Percentiles rank a stretch among this genome's conserved stretches.
These are phyloP conservation scores for Escallonia herrerae DNA, from an alignment of 129 eudicot genomes.

Conservation along the genomic window DNA sequence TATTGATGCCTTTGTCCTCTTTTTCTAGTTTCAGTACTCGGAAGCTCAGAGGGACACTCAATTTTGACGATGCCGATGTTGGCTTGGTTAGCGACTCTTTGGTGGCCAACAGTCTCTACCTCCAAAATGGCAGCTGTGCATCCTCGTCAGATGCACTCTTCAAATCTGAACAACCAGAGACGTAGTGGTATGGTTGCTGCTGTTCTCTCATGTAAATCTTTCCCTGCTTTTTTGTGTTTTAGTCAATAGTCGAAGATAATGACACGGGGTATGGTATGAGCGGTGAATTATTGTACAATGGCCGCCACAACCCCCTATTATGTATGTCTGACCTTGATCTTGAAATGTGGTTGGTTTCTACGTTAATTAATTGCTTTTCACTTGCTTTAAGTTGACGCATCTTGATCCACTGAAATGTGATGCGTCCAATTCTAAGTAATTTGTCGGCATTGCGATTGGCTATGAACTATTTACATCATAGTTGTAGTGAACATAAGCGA, in stretches of 20 bases:
- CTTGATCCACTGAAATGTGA: no score
- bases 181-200: constrained; percentile 14
- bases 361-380: no score
- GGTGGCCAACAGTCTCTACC: constrained; percentile 80
- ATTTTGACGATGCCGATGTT: constrained; percentile 72
- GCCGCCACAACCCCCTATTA: constrained; percentile 50
- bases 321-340: background rate
- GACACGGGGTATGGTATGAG: constrained; percentile 46
- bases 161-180: constrained; percentile 49
- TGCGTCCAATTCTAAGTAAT: no score
- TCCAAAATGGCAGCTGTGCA: constrained; percentile 57
- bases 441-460: no score
- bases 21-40: constrained; percentile 30
- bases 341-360: background rate
- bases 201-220: constrained; percentile 15
- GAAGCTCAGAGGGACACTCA: constrained; percentile 69
- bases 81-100: constrained; percentile 93
- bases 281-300: constrained; percentile 53
- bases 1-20: background rate
- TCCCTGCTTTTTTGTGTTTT: background rate
- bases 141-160: constrained; percentile 38
- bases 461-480: no score
- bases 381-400: no score
- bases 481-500: no score
- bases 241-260: background rate